Conservation (phyloP, 129 eudicot genomes). For the Arctium lappa region DNA sequence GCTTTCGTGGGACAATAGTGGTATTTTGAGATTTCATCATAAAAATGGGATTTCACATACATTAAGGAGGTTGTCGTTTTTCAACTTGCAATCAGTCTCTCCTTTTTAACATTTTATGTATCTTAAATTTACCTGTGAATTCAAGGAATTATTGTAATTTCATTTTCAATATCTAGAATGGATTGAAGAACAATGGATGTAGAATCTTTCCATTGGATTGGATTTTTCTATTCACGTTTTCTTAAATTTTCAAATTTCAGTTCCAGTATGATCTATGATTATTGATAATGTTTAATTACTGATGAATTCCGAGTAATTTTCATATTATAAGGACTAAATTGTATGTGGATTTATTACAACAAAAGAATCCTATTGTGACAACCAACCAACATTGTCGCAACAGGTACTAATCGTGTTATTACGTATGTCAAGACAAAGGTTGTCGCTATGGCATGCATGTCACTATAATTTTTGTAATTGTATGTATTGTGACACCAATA, state of each 20-base stretch:
- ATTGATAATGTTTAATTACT: neutral
- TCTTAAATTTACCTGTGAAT: too few species aligned
- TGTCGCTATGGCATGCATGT: too few species aligned
- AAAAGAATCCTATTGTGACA: too few species aligned
- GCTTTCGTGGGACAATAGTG: neutral
- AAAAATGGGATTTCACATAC: neutral
- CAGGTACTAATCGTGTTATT: too few species aligned
- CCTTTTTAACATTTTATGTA: neutral
- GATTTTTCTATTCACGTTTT: too few species aligned
- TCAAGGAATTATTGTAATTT: neutral
- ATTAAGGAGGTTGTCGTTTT: neutral
- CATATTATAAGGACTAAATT: too few species aligned
- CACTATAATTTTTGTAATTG: too few species aligned
- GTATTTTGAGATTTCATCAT: neutral
- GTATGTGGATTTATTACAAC: too few species aligned
- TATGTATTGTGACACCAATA: too few species aligned
- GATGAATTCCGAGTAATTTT: neutral
- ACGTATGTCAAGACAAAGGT: neutral
- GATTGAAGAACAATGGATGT: neutral
- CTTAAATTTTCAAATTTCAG: neutral
- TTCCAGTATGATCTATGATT: neutral
- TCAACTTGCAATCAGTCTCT: neutral
- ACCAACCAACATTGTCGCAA: too few species aligned
- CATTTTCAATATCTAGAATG: neutral
- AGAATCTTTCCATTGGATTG: neutral